Base-by-base conservation (phyloP, 2,329 filamentous ascomycete genomes). In the Aspergillus felis region DNA sequence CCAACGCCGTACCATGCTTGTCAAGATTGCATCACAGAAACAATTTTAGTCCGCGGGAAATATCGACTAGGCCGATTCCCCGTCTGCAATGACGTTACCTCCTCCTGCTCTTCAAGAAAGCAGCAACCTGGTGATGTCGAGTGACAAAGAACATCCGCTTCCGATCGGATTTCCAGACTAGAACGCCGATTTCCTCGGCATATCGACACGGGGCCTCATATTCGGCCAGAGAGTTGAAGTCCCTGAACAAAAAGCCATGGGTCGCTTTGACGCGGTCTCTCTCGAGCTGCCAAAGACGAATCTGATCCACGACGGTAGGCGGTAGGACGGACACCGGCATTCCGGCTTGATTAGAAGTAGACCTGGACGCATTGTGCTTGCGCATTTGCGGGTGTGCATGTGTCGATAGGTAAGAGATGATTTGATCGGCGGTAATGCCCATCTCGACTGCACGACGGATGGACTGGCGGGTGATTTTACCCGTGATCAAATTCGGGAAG, bases 341-440 rank as follows among this genome's bases (percentile, higher is more conserved):
- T 3, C 74, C 72, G 3, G 68, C 61, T 22, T 67, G 66, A 25
- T 72, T 83, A 67, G 50, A 80, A 64, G 27, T 72, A 46, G 70
- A 70, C 57, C 72, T 72, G 50, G 65, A 67, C 24, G 62, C 70
- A 58, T 73, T 74, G 47, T 84, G 81, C 61, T 89, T 88, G 66
- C 89, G 87, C 85, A 99, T 91, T 74, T 97, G 91, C 48, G 95
- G 92, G 76, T 99, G 94, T 0, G 94, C 94, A 76, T 99, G 93
- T 3, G 90, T 89, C 7, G 88, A 87, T 1, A 99, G 85, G 76
- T 97, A 99, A 20, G 88, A 87, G 67, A 99, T 93, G 73, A 99
- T 96, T 73, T 99, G 94, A 66, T 96, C 89, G 17, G 91, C 88
- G 0, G 92, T 97, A 78, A 99, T 99, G 69, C 94, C 94, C 70